phyloP scores from a whole-genome alignment of 805 yeast genomes.

The Candida vaughaniae region DNA sequence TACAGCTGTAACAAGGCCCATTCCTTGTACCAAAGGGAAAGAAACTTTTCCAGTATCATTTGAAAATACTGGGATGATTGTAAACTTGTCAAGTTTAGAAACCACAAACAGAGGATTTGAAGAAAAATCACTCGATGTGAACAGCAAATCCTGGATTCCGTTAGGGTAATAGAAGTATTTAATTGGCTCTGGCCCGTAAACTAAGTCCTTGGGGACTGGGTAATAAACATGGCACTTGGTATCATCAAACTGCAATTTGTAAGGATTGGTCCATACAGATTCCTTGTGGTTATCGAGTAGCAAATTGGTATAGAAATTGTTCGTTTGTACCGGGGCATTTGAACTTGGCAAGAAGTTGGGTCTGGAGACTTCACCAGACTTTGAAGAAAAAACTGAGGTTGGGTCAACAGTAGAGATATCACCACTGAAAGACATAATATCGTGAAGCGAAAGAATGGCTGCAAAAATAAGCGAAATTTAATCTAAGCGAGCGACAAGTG shows the following conservation, averaged over 20 bases:
- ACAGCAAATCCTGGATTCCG: slow-evolving; percentile 16
- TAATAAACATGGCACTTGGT: slow-evolving; percentile 12
- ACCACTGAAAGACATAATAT: slow-evolving; percentile 12
- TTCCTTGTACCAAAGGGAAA: slow-evolving; percentile 74
- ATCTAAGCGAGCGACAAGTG: too few species aligned
- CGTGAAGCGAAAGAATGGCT: slow-evolving; percentile 1
- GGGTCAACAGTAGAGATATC: slow-evolving; percentile 16
- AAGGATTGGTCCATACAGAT: slow-evolving; percentile 18
- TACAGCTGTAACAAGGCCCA: slow-evolving; percentile 74
- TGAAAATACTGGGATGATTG: slow-evolving; percentile 14
- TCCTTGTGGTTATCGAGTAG: slow-evolving; percentile 13
- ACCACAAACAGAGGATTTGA: slow-evolving; percentile 9
- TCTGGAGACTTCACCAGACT: slow-evolving; percentile 15
- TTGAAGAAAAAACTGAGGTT: slow-evolving; percentile 12
- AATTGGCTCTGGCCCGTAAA: slow-evolving; percentile 15
- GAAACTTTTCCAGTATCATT: slow-evolving; percentile 45
- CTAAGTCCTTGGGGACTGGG: slow-evolving; percentile 13
- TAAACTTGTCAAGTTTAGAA: slow-evolving; percentile 13
- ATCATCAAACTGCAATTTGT: slow-evolving; percentile 12
- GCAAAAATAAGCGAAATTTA: slow-evolving; percentile 5
- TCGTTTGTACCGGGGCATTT: slow-evolving; percentile 15
- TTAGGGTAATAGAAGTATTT: slow-evolving; percentile 17
- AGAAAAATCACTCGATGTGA: slow-evolving; percentile 12
- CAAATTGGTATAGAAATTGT: slow-evolving; percentile 17
- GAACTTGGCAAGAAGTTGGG: slow-evolving; percentile 12